Evolutionary conservation across 2,329 filamentous ascomycete genomes (phyloP), one percentile per base, ranked within the genome.

Genomic region (Microcyclosporella mali): DNA sequence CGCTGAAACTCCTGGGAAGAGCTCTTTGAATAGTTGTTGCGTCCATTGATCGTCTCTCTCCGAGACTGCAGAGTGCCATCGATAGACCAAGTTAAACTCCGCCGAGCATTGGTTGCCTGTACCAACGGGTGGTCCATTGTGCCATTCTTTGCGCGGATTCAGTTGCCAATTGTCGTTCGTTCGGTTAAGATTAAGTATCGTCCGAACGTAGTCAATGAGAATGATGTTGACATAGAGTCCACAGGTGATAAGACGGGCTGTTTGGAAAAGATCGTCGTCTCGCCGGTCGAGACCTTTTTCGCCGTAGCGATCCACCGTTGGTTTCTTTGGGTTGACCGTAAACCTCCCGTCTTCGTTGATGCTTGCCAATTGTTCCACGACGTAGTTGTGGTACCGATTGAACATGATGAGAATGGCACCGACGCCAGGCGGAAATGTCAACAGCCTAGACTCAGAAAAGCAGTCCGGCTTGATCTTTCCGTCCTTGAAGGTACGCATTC

Each of bases 321-420:
- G 55, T 15, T 68, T 60, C 18, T 71, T 69, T 32, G 82, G 77
- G 2, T 87, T 86, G 46, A 79, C 81, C 0, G 74, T 77, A 65
- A 95, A 95, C 16, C 85, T 78, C 12, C 80, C 81, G 33, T 79
- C 78, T 56, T 95, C 89, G 56, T 95, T 95, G 65, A 95, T 90
- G n/a, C 75, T 69, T 0, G 85, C 85, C 14, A 95, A 70, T 47
- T 90, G 84, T 41, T 81, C 77, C 1, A 85, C 88, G 0, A 88
- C 79, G 51, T 92, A 76, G 66, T 97, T 95, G 66, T 95, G 90
- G 66, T 94, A 94, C 16, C 71, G 67, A 45, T 75, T 76, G 69
- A 84, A 86, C 66, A 84, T 76, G 51, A 86, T 78, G 29, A 87
- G 61, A 51, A 85, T 65, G 9, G 77, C 75, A 33, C 78, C 78